Base-by-base conservation (phyloP, 805 yeast genomes). In the Zygotorulaspora chibaensis region DNA sequence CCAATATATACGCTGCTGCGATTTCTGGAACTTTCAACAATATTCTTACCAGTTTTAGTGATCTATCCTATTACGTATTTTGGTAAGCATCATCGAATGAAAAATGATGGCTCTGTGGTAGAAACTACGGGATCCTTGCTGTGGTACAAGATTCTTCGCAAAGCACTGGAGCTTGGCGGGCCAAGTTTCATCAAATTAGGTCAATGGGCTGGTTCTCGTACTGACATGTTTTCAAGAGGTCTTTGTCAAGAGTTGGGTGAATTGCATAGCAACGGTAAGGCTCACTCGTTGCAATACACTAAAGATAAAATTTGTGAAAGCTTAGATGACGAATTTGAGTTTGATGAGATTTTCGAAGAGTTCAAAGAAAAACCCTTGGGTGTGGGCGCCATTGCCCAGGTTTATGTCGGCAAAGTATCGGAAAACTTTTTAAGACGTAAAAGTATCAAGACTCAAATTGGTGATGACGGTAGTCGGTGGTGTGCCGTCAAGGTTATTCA, bases 301-400 rank as follows among this genome's bases (percentile, higher is more conserved):
- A 76, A 77, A 56, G 56, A 64, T 16, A 79, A 79, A 8, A 63
- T 93, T 4, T 69, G 76, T 29, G 68, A 74, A 18, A 78, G 90
- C 11, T 85, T 88, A 53, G 67, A 69, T 13, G 77, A 20, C 58
- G 72, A 56, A 67, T 43, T 42, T 18, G 72, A 8, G 18, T 76
- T 89, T 51, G 86, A 84, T 12, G 87, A 87, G 29, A 77, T 89
- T 5, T 93, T 91, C 63, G 89, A 83, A 26, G 87, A 83, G 52
- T 87, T 93, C 57, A 68, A 77, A 28, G 81, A 78, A 25, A 72
- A 63, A 31, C 98, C 98, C 0, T 68, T 90, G 6, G 99, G 99
- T 1, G 91, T 91, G n/a, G 99, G 99, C 11, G 96, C 99, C 1
- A 93, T 93, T 69, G 99, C 96, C 1, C 99, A 93, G 66, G 99